A percentile compares a stretch with the other conserved stretches of the same genome.
Evolutionary conservation across 148 eudicot species (phyloP).

Genomic region (Camellia lanceoleosa): DNA sequence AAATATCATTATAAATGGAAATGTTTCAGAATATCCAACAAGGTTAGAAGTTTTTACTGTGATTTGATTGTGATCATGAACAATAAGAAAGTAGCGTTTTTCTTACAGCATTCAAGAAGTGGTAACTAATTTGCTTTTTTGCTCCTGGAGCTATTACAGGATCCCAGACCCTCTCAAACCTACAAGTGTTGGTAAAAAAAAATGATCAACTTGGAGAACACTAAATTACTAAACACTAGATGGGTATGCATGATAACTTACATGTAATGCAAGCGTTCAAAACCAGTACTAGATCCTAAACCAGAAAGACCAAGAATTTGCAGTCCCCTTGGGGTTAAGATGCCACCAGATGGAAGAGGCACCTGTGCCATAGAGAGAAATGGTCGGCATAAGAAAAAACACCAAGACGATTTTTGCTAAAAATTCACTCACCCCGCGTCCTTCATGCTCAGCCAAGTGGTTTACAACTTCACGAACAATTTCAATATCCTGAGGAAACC

Average conservation of each 20-base stretch:
- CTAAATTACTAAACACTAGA: neutral
- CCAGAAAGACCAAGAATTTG: slow-evolving; percentile 87
- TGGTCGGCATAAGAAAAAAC: neutral
- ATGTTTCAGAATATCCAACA: neutral
- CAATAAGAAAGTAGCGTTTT: neutral
- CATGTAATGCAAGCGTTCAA: slow-evolving; percentile 92
- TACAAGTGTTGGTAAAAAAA: slow-evolving; percentile 16
- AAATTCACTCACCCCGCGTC: slow-evolving; percentile 69
- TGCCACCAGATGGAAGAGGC: slow-evolving; percentile 88
- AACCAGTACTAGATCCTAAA: slow-evolving; percentile 82
- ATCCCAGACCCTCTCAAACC: slow-evolving; percentile 97
- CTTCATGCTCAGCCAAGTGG: slow-evolving; percentile 63
- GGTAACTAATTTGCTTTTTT: slow-evolving; percentile 70
- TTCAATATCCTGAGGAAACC: slow-evolving; percentile 86
- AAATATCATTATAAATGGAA: neutral
- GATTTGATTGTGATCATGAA: neutral
- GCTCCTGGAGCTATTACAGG: slow-evolving; percentile 75
- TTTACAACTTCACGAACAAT: slow-evolving; percentile 65
- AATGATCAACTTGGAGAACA: neutral
- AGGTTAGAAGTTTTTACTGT: neutral
- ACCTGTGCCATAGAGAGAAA: slow-evolving; percentile 40
- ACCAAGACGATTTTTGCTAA: neutral
- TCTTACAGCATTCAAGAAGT: slow-evolving; percentile 83
- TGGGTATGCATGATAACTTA: slow-evolving; percentile 28
- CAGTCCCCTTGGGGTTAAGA: slow-evolving; percentile 79